Base-by-base conservation (phyloP, 2,329 filamentous ascomycete genomes). In the Colletotrichum scovillei region DNA sequence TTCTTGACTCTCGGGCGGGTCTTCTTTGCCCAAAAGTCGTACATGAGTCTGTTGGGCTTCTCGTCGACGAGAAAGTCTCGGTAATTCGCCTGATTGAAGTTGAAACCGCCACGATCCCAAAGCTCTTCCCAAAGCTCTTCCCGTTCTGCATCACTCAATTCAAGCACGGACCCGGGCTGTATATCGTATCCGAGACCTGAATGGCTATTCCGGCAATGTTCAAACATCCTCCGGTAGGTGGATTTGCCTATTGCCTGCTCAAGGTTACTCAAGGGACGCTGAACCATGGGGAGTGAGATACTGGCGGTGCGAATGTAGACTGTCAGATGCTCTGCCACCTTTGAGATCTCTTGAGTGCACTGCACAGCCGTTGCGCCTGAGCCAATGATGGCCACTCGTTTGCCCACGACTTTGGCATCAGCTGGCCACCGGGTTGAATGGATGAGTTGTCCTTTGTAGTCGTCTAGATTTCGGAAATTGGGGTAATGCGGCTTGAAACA, bases 281-380 rank as follows among this genome's bases (percentile, higher is more conserved):
- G 87, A 1, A 84, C 80, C 88, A 92, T 91, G 0, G 91, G 90
- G 0, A 92, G 77, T 14, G 86, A 88, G 14, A 88, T 84, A 70
- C 90, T 91, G 0, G 90, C 88, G 2, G 88, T 91, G 24, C 90
- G 84, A 72, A 91, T 86, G 76, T 90, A 90, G 3, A 91, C 86
- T 2, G 80, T 81, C 32, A 84, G 69, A 22, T 81, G 69, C 4
- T 83, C 80, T 9, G 38, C 59, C 75, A 78, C 59, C 75, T 85
- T 86, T 5, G 83, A 78, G 73, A 79, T 72, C 63, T 78, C 76
- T 67, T 79, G 79, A 1, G 80, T 74, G 42, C 79, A 77, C 67
- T 83, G 81, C 0, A 82, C 70, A 0, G 74, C 79, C 1, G 80
- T 78, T 4, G 80, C 79, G 0, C 80, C 81, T 5, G 76, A 75